A percentile compares a stretch with the other conserved stretches of the same genome.
These are phyloP conservation scores for Kitagawia praeruptora DNA, from an alignment of 129 eudicot species.

Conservation along the genomic window DNA sequence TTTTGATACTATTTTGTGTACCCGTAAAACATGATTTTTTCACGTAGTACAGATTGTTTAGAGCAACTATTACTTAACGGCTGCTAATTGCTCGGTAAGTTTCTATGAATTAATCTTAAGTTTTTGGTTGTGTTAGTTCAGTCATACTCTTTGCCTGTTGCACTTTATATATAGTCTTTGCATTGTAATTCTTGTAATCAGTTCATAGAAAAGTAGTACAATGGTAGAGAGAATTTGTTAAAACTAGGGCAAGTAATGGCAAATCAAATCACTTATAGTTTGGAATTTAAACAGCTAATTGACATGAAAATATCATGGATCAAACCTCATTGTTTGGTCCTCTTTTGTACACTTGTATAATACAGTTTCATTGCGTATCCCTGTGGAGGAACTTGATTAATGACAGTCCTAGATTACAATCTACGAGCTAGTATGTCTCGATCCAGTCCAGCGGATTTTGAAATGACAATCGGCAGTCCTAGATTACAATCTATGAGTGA, in stretches of 20 bases:
- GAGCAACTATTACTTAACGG: no score
- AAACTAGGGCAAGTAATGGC: not conserved
- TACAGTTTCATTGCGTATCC: no score
- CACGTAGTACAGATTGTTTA: no score
- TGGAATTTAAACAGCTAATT: not conserved
- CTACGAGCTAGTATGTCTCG: no score
- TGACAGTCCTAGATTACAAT: no score
- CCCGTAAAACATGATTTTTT: no score
- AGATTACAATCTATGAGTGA: no score
- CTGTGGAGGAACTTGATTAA: no score
- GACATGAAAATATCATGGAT: not conserved
- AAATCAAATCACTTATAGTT: not conserved
- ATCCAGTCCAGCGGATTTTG: no score
- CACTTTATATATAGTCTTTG: constrained; percentile 14
- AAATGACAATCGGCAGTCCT: not conserved
- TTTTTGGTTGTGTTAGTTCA: constrained; percentile 18
- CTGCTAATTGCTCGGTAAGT: no score
- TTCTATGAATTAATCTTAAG: not conserved
- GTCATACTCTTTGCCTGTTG: constrained; percentile 19
- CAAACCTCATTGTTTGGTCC: not conserved
- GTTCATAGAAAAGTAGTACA: constrained; percentile 22
- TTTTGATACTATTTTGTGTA: no score
- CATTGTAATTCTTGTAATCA: constrained; percentile 20
- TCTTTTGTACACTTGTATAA: no score
- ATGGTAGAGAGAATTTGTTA: constrained; percentile 1